These are phyloP conservation scores for Epichloe sp. DNA, from an alignment of 2,329 filamentous ascomycete species.

Conservation along the genomic window DNA sequence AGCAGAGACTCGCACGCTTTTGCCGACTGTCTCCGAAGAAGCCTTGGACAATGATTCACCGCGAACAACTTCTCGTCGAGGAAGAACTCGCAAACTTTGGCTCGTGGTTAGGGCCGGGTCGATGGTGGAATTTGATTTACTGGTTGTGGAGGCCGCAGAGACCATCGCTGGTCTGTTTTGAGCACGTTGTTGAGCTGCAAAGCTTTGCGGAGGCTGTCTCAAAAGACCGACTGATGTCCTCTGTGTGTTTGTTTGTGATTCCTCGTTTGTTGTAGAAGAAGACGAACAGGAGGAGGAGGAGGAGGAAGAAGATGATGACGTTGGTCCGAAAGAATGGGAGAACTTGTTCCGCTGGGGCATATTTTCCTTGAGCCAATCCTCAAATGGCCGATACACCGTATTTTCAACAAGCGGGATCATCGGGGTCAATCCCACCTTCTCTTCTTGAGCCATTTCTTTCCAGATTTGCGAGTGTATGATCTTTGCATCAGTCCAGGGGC, in stretches of 20 bases:
- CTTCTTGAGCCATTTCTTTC: slow-evolving; percentile 55
- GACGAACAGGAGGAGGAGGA: slow-evolving; percentile 4
- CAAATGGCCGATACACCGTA: slow-evolving; percentile 51
- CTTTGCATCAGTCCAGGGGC: slow-evolving; percentile 36
- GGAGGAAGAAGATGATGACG: slow-evolving; percentile 3
- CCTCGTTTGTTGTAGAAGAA: slow-evolving; percentile 12
- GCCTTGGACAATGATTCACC: slow-evolving; percentile 14
- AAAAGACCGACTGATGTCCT: slow-evolving; percentile 30
- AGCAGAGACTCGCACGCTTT: slow-evolving; percentile 15
- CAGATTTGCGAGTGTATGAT: slow-evolving; percentile 43
- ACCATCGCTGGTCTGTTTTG: slow-evolving; percentile 32
- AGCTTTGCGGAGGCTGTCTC: slow-evolving; percentile 47
- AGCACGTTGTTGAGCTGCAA: slow-evolving; percentile 51
- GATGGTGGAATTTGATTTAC: slow-evolving; percentile 14
- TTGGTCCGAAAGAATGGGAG: slow-evolving; percentile 1
- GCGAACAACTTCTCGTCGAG: slow-evolving; percentile 15
- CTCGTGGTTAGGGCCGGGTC: slow-evolving; percentile 14
- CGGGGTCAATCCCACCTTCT: slow-evolving; percentile 51
- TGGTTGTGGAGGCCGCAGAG: slow-evolving; percentile 14
- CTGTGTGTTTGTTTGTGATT: slow-evolving; percentile 21
- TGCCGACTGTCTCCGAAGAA: slow-evolving; percentile 12
- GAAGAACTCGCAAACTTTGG: slow-evolving; percentile 17
- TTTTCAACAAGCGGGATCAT: slow-evolving; percentile 48
- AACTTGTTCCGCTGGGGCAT: slow-evolving; percentile 4
- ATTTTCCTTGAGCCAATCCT: slow-evolving; percentile 46